Base-by-base conservation (phyloP, 345 rosid genomes). In the Sonneratia alba region DNA sequence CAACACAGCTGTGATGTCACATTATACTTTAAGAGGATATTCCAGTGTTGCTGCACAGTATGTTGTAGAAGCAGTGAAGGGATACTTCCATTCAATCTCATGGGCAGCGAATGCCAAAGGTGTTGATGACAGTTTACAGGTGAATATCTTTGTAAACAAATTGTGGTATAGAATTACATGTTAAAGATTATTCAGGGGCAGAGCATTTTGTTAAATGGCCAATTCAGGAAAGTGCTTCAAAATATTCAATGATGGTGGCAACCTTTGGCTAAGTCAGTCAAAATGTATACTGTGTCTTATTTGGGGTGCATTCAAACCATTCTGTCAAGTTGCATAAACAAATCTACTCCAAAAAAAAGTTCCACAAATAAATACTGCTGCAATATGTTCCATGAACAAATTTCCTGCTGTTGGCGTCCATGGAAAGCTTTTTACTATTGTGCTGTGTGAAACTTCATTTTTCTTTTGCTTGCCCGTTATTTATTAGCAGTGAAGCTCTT, bases 101-200 rank as follows among this genome's bases (percentile, higher is more conserved):
- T 92, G 92, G 79, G 99, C 89, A 40, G 99, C 96, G 69, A 86
- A 90, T 78, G 80, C 97, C 55, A 95, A 92, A 87, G 99, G 99
- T 70, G 98, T 89, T 55, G 97, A 92, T 86, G 97, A 90, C 78
- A 95, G 98, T 85, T 87, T 95, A 82, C 96, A 95, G 96, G 99
- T 95, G 87, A 81, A 76, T 62, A 62, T 34, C 37, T 27, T 0
- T 27, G 11, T 22, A 61, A 18, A 18, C 6, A 27, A 22, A n/a
- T 55, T 18, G 3, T 27, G 24, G 6, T 53, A 4, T 21, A 53
- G n/a, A 21, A 53, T 53, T 53, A 16, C n/a, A 19, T 53, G 59
- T 16, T 21, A 19, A 4, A 21, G 59, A 53, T 53, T 53, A 53
- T 19, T 53, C n/a, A 53, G 59, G 59, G 59, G 9, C n/a, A 53